A percentile compares a stretch with the other conserved stretches of the same genome.
These are phyloP conservation scores for Hibiscus tridactylites DNA, from an alignment of 345 rosid genomes.

Conservation along the genomic window DNA sequence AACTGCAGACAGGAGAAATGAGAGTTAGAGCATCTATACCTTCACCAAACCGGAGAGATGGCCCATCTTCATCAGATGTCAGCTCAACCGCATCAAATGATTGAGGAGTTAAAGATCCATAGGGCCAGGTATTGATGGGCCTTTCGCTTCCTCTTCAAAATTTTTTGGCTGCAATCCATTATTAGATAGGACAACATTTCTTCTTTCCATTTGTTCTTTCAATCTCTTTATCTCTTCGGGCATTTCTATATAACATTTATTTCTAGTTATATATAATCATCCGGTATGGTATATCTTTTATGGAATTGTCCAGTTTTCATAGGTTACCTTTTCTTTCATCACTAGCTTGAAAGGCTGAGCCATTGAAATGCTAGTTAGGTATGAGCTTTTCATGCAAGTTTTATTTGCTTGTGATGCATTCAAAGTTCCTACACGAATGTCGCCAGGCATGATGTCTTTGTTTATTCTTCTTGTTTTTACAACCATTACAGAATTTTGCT, in stretches of 20 bases:
- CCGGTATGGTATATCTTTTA: background rate
- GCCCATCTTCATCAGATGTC: conserved; percentile 22
- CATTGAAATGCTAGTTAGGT: background rate
- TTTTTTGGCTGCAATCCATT: conserved; percentile 13
- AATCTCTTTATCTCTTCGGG: background rate
- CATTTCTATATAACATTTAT: background rate
- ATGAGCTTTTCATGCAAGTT: background rate
- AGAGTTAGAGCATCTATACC: conserved; percentile 41
- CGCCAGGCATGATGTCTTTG: too few relatives aligned
- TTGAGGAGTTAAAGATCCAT: conserved; percentile 15
- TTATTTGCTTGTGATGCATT: background rate
- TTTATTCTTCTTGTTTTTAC: background rate
- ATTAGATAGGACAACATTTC: conserved; percentile 16
- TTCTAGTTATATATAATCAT: background rate
- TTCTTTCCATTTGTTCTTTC: background rate
- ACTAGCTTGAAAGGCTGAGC: background rate
- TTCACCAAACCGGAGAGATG: conserved; percentile 50
- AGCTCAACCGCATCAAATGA: conserved; percentile 25
- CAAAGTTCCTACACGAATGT: too few relatives aligned
- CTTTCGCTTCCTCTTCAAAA: background rate
- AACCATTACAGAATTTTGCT: background rate
- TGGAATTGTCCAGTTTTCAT: background rate
- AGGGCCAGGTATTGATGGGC: background rate
- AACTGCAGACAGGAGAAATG: conserved; percentile 36
- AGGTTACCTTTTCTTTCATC: background rate